Evolutionary conservation across 805 yeast species (phyloP), one percentile per base, ranked within the genome.

Genomic region (Millerozyma acaciae): DNA sequence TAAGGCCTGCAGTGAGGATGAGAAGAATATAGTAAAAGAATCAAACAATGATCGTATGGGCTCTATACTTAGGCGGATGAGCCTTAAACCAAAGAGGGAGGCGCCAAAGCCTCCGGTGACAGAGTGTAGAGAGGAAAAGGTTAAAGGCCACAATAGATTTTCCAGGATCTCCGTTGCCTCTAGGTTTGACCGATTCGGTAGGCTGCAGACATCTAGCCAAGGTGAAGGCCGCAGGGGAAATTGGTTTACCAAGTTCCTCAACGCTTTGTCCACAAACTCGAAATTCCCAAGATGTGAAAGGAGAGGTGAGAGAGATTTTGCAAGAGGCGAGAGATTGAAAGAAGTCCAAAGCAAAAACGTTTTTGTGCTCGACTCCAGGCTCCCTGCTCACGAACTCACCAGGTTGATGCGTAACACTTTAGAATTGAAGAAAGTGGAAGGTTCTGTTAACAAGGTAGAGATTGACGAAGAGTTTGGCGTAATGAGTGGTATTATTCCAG

Each of bases 391-490:
- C 4, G 60, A 60, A 16, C 55, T 67, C 28, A 51, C 57, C 37
- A 40, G 60, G 16, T 50, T 62, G 7, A 55, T 67, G 34, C 61
- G 57, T 35, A 59, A 58, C 32, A 71, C 72, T 6, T 50, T 74
- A 33, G 64, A 62, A 40, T 50, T 73, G 47, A 70, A 72, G 44
- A 53, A 61, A 34, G 61, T 70, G 33, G 78, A 74, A 48, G 79
- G 79, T 0, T 61, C 78, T 3, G 60, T 74, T 8, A 50, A 55
- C 12, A 55, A 58, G 16, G 67, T 66, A 9, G 62, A 60, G 2
- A 54, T 70, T 23, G 70, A 64, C 36, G 71, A 68, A 33, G 68
- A 62, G 34, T 61, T 63, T 40, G 66, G 71, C 4, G 42, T 60
- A 10, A 62, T 74, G 14, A 60, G 58, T 37, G 77, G 78, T 2